Evolutionary conservation across 352 stramenopile species (phyloP), one percentile per base, ranked within the genome.

Genomic region (Thalassiosira tumida): DNA sequence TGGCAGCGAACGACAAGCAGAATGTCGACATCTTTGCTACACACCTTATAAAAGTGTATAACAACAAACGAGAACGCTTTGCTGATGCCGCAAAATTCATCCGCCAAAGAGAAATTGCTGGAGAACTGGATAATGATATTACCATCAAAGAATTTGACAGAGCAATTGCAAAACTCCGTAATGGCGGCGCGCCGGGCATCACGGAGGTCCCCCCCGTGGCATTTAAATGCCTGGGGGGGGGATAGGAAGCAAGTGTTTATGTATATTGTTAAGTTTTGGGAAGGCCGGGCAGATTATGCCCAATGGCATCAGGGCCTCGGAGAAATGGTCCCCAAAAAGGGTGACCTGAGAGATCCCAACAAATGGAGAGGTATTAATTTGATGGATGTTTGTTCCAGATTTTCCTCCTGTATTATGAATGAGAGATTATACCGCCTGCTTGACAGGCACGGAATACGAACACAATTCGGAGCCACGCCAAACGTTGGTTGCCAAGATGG

Each of bases 321-420:
- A 59, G 47, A 21, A 59, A 59, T 59, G 47, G 47, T 59, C 10
- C 47, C 47, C 10, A 59, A 59, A 21, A 59, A 10, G 21, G 47
- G 47, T 21, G 10, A 59, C 47, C 47, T 59, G 10, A 59, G 47
- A 21, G 21, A 59, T 21, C 47, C 47, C 10, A 21, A 59, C 47
- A 21, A 10, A 21, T 59, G 47, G 47, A 59, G 47, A 59, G 47
- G 47, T 21, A 59, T 21, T 21, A 59, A 59, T 59, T 59, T 59
- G 77, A 87, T 92, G 81, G 85, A 92, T 41, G 77, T 92, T 10
- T 40, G 35, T 31, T 94, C 86, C 0, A 92, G 92, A 77, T 77
- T 90, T 0, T 54, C 89, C 15, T 88, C 73, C 40, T 50, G 14
- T 13, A 89, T 92, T 7, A 6, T 92, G 0, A 88, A 65, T 24